phyloP scores from a whole-genome alignment of 768 basidiomycete species.

The Floccularia luteovirens region DNA sequence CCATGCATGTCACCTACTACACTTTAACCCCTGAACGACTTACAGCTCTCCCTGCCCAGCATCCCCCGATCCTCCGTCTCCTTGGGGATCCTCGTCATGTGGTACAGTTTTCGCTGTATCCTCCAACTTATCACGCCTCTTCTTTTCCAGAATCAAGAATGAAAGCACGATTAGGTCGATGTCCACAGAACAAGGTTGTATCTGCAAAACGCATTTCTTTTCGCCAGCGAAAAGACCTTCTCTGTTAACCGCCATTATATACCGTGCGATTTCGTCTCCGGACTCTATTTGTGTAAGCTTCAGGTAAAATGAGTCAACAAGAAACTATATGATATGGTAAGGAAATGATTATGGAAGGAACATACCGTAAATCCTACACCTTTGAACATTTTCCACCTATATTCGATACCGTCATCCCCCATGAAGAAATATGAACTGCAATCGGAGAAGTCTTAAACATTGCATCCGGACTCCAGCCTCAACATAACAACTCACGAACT shows the following conservation, averaged over 20 bases:
- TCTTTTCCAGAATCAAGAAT: conserved; percentile 50
- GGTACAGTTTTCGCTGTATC: conserved; percentile 17
- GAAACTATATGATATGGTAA: not conserved
- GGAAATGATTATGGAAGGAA: too few species aligned
- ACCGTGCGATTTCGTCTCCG: conserved; percentile 34
- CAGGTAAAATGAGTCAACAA: not conserved
- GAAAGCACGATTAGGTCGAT: conserved; percentile 47
- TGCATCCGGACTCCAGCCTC: not conserved
- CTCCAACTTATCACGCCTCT: conserved; percentile 31
- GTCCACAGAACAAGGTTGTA: conserved; percentile 40
- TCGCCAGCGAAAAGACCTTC: conserved; percentile 44
- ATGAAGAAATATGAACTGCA: conserved; percentile 40
- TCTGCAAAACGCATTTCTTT: conserved; percentile 34
- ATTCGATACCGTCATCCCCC: conserved; percentile 40
- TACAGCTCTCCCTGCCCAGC: not conserved
- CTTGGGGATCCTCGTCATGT: conserved; percentile 29
- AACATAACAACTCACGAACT: conserved; percentile 27
- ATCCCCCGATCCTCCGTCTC: conserved; percentile 24
- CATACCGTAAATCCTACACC: conserved; percentile 33
- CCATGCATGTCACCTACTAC: too few species aligned
- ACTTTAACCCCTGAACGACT: too few species aligned
- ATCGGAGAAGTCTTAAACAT: too few species aligned
- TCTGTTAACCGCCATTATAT: conserved; percentile 19
- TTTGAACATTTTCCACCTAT: conserved; percentile 37
- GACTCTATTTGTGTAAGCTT: conserved; percentile 31